These are phyloP conservation scores for Coemansia guatemalensis DNA, from an alignment of 192 early-diverging fungal genomes.

Conservation along the genomic window DNA sequence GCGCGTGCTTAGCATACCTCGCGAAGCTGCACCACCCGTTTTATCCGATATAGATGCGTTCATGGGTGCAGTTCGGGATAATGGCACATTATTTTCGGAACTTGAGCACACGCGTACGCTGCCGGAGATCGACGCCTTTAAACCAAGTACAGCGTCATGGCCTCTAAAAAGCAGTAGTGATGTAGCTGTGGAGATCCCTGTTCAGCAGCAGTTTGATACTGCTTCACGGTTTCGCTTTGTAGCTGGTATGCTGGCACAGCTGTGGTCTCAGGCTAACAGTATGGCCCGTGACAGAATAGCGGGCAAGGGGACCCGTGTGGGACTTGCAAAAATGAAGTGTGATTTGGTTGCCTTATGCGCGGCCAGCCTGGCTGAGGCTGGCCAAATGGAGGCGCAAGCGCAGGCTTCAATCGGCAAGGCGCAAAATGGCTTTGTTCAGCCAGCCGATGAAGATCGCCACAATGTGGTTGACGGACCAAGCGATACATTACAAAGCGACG, in stretches of 20 bases:
- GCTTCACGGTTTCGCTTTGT: slow-evolving; percentile 43
- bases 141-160: slow-evolving; percentile 24
- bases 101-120: slow-evolving; percentile 36
- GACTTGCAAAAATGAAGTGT: slow-evolving; percentile 15
- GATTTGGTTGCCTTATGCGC: slow-evolving; percentile 39
- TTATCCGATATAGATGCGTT: slow-evolving; percentile 14
- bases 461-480: too few relatives aligned
- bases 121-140: slow-evolving; percentile 29
- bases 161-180: slow-evolving; percentile 9
- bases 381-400: slow-evolving; percentile 42
- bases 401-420: slow-evolving; percentile 9
- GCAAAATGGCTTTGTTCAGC: slow-evolving; percentile 1
- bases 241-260: slow-evolving; percentile 28
- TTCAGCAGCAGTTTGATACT: slow-evolving; percentile 37
- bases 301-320: slow-evolving; percentile 5
- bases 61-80: slow-evolving; percentile 22
- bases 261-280: slow-evolving; percentile 27
- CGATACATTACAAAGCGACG: neutral
- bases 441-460: too few relatives aligned
- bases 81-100: slow-evolving; percentile 44
- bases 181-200: slow-evolving; percentile 14
- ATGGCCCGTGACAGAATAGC: slow-evolving; percentile 19
- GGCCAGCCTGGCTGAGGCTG: slow-evolving; percentile 40
- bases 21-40: neutral
- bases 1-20: slow-evolving; percentile 3